phyloP scores from a whole-genome alignment of 2,329 filamentous ascomycete species.

The Claviceps arundinis region DNA sequence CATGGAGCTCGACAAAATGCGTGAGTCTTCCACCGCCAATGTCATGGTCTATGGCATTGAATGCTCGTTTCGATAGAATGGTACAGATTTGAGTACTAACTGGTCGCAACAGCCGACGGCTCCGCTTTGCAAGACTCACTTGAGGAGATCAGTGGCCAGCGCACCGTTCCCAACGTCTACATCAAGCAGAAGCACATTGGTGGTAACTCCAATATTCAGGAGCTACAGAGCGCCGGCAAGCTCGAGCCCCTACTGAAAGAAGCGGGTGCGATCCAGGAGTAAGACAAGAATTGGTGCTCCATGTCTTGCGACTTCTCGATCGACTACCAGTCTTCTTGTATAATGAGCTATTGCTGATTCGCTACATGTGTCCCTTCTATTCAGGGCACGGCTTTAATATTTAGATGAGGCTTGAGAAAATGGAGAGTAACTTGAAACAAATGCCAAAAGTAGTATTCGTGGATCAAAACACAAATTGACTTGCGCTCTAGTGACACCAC shows the following conservation, averaged over 20 bases:
- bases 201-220: conserved; percentile 77
- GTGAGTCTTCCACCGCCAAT: conserved; percentile 32
- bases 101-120: conserved; percentile 54
- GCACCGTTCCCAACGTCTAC: conserved; percentile 91
- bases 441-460: not conserved
- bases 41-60: not conserved
- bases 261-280: conserved; percentile 29
- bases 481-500: not conserved
- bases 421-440: no score
- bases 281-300: conserved; percentile 13
- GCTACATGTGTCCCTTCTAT: not conserved
- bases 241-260: conserved; percentile 28
- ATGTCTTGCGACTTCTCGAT: not conserved
- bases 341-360: conserved; percentile 1
- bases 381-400: conserved; percentile 4
- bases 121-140: conserved; percentile 72
- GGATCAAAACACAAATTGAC: not conserved
- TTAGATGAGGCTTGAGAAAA: not conserved
- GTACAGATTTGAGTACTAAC: not conserved
- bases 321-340: not conserved
- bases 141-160: conserved; percentile 64
- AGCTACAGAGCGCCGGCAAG: conserved; percentile 35
- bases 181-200: conserved; percentile 87
- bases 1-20: conserved; percentile 66
- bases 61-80: no score